Evolutionary conservation across 2,329 filamentous ascomycete genomes (phyloP).

Genomic region (Alternaria metachromatica): DNA sequence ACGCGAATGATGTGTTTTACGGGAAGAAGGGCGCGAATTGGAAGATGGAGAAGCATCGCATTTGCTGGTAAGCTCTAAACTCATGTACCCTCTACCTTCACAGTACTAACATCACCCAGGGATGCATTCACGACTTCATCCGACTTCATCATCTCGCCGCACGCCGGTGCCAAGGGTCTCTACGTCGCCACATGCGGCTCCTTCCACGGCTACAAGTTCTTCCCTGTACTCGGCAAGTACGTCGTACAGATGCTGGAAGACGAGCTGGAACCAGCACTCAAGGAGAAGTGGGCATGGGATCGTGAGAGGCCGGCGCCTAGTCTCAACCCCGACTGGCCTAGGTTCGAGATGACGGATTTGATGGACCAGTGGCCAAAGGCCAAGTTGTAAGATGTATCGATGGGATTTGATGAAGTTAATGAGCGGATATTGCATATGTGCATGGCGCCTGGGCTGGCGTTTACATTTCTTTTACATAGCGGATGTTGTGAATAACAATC

Average conservation of each 20-base stretch:
- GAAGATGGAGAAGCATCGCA: slow-evolving; percentile 67
- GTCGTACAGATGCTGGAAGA: slow-evolving; percentile 60
- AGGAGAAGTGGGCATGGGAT: slow-evolving; percentile 69
- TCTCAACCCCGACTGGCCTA: slow-evolving; percentile 63
- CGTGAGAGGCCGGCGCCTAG: slow-evolving; percentile 61
- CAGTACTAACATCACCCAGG: slow-evolving; percentile 52
- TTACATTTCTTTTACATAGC: neutral
- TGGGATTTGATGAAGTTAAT: slow-evolving; percentile 1
- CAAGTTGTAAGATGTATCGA: slow-evolving; percentile 28
- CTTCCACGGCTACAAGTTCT: slow-evolving; percentile 68
- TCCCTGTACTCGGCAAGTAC: slow-evolving; percentile 63
- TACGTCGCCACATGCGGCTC: slow-evolving; percentile 67
- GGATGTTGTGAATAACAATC: neutral
- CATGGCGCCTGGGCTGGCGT: slow-evolving; percentile 7
- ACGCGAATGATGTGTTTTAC: slow-evolving; percentile 65
- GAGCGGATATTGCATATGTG: slow-evolving; percentile 3
- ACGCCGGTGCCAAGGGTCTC: slow-evolving; percentile 55
- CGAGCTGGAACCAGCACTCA: slow-evolving; percentile 53
- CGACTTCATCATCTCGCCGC: slow-evolving; percentile 62
- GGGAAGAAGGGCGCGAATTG: slow-evolving; percentile 62
- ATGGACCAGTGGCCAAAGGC: slow-evolving; percentile 44
- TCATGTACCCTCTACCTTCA: fast-evolving
- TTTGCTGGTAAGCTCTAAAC: slow-evolving; percentile 64
- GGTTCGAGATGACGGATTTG: slow-evolving; percentile 64
- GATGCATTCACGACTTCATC: slow-evolving; percentile 67